Percentiles rank a stretch among this genome's conserved stretches.
Evolutionary conservation across 306 rosid species (phyloP).

Genomic region (Fragaria nilgerrensis): DNA sequence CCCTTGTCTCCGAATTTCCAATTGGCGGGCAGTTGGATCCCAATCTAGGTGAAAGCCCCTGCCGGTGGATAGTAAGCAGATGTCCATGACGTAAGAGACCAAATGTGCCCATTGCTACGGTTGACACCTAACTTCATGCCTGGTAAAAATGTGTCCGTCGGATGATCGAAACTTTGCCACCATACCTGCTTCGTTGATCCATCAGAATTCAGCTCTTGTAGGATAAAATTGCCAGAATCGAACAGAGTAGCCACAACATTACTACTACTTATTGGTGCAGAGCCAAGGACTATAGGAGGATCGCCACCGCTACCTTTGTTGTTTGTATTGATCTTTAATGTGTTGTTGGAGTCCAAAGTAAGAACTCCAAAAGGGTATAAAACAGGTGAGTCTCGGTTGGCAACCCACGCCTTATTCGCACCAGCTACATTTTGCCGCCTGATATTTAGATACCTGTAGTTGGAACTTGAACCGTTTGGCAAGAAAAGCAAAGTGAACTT

Average conservation of each 20-base stretch:
- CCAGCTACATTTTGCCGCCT: background rate
- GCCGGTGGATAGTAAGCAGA: background rate
- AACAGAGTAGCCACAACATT: background rate
- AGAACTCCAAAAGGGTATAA: background rate
- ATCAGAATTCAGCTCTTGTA: background rate
- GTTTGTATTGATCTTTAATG: background rate
- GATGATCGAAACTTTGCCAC: constrained; percentile 22
- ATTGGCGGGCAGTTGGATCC: background rate
- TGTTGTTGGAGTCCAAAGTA: constrained; percentile 2
- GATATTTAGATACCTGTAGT: background rate
- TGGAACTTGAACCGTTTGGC: background rate
- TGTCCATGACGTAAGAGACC: constrained; percentile 34
- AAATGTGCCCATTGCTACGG: constrained; percentile 32
- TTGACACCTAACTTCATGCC: constrained; percentile 42
- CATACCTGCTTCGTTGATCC: background rate
- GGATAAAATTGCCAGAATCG: constrained; percentile 16
- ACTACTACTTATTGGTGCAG: background rate
- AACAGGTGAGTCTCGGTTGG: background rate
- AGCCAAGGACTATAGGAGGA: background rate
- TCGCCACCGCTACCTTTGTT: background rate
- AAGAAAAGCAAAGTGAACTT: background rate
- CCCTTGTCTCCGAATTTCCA: constrained; percentile 4
- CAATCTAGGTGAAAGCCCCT: constrained; percentile 9
- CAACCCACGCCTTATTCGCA: background rate
- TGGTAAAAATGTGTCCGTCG: background rate